These are phyloP conservation scores for Moringa oleifera DNA, from an alignment of 345 rosid genomes.

Conservation along the genomic window DNA sequence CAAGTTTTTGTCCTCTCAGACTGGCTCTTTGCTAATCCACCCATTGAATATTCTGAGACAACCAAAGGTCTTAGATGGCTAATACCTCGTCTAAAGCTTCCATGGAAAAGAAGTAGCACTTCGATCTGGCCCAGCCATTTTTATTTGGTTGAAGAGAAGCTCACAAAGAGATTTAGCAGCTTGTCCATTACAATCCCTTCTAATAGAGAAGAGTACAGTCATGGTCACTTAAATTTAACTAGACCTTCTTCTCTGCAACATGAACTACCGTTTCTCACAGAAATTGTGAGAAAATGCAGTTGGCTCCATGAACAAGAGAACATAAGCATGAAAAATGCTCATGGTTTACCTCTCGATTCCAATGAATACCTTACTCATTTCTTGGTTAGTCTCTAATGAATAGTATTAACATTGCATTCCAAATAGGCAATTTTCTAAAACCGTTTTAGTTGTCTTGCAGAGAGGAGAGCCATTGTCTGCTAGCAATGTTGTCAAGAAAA, in stretches of 20 bases:
- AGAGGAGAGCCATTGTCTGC: conserved; percentile 57
- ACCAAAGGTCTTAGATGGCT: conserved; percentile 51
- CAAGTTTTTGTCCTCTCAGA: conserved; percentile 55
- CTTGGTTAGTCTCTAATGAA: conserved; percentile 29
- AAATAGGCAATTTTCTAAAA: neutral
- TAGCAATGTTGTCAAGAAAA: conserved; percentile 32
- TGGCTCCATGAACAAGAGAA: conserved; percentile 20
- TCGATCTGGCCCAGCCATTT: conserved; percentile 29
- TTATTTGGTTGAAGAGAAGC: conserved; percentile 15
- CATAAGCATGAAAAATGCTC: conserved; percentile 29
- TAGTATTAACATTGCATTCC: conserved; percentile 1
- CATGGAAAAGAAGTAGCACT: conserved; percentile 40
- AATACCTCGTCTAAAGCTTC: conserved; percentile 50
- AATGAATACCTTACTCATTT: conserved; percentile 40
- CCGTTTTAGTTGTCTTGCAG: conserved; percentile 22
- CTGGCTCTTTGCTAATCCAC: conserved; percentile 38
- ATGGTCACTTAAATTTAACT: neutral
- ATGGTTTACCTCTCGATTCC: conserved; percentile 37
- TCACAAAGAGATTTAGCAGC: conserved; percentile 1
- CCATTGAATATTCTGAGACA: conserved; percentile 53
- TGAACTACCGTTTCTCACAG: conserved; percentile 10
- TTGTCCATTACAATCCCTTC: conserved; percentile 2
- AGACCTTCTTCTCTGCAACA: conserved; percentile 1
- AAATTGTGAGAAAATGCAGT: conserved; percentile 10
- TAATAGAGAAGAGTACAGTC: conserved; percentile 8